Base-by-base conservation (phyloP, 352 stramenopile genomes). In the Globisporangium radiosum region DNA sequence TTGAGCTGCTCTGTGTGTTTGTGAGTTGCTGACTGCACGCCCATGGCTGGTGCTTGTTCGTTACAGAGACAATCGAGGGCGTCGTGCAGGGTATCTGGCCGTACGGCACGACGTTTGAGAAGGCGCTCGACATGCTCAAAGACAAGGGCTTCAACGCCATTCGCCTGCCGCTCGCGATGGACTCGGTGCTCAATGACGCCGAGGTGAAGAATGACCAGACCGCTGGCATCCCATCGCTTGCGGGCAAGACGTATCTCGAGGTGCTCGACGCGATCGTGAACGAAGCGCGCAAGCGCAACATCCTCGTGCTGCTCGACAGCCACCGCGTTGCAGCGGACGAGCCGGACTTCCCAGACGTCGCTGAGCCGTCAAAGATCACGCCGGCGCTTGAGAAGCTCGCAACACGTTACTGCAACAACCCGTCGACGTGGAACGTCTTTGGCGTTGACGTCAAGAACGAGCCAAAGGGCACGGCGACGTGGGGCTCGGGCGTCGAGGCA, bases 361-460 rank as follows among this genome's bases (percentile, higher is more conserved):
- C 75, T 6, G 70, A 82, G 37, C 69, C 76, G 2, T 54, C 59
- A 14, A 73, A 85, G 58, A 87, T 89, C 55, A 77, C 71, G 7
- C 75, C 79, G 2, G 79, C 79, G 5, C 52, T 89, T 39, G 42
- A 80, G 56, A 74, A 71, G 50, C 65, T 89, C 5, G 79, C 79
- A 10, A 75, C 68, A 47, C 67, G 79, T 52, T 89, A 89, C 65
- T 89, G 79, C 54, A 54, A 78, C 37, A 78, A 89, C 56, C 69
- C 75, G 0, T 59, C 69, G 11, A 70, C 75, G 5, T 92, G 81
- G 81, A 92, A 92, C 52, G 79, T 92, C 3, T 65, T 92, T 40
- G 81, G 75, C 43, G 70, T 89, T 39, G 79, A 92, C 54, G 73
- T 92, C 62, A 92, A 92, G 64, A 92, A 89, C 67, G 79, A 92